Conservation (phyloP, 1,284 basidiomycete species). For the Somion occarium region DNA sequence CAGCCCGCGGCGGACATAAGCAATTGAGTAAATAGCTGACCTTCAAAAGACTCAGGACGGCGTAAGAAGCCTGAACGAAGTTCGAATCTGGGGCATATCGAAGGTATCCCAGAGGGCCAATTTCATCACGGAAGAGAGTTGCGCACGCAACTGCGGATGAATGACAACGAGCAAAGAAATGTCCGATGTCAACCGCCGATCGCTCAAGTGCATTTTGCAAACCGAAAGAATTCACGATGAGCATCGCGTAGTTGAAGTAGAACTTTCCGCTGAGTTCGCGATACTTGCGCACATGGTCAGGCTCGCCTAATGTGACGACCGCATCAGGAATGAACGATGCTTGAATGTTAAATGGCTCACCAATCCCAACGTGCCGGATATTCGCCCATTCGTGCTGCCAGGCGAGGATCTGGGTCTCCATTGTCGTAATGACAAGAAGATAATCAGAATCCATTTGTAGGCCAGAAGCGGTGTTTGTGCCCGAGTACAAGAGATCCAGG, state of each 20-base stretch:
- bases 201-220: conserved; percentile 89
- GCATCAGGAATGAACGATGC: background rate
- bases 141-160: conserved; percentile 70
- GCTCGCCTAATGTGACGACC: conserved; percentile 14
- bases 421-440: conserved; percentile 75
- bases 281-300: conserved; percentile 36
- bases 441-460: conserved; percentile 88
- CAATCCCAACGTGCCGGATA: conserved; percentile 16
- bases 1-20: background rate
- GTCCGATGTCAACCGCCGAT: conserved; percentile 68
- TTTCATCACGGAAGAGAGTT: conserved; percentile 66
- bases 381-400: conserved; percentile 66
- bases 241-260: conserved; percentile 80
- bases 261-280: conserved; percentile 58
- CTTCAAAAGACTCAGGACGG: conserved; percentile 84
- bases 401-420: conserved; percentile 73
- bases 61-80: conserved; percentile 88
- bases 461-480: conserved; percentile 77
- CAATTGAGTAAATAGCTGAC: conserved; percentile 36
- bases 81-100: conserved; percentile 88
- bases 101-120: conserved; percentile 73
- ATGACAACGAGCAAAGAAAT: conserved; percentile 85
- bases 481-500: conserved; percentile 87
- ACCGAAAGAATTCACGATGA: conserved; percentile 92
- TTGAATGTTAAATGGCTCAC: conserved; percentile 6